Percentiles rank a stretch among this genome's conserved stretches.
Evolutionary conservation across 108 stramenopile genomes (phyloP).

Genomic region (Nitzschia palea): DNA sequence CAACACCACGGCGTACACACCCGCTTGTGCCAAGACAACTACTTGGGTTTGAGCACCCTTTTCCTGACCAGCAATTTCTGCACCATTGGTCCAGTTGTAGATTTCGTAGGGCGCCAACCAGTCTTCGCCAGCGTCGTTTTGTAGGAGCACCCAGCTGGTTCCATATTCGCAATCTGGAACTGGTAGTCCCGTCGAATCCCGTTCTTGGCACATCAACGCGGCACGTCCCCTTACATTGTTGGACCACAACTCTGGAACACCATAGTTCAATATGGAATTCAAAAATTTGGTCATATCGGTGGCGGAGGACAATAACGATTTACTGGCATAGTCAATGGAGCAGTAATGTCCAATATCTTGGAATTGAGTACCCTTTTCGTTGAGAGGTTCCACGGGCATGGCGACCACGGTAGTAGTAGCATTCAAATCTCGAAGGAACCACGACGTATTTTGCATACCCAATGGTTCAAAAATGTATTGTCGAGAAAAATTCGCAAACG

Average conservation of each 20-base stretch:
- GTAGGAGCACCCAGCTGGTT: neutral
- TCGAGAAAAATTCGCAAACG: slow-evolving; percentile 13
- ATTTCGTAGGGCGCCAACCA: neutral
- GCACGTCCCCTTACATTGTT: neutral
- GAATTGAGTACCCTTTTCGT: neutral
- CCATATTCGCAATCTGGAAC: slow-evolving; percentile 18
- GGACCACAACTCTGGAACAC: slow-evolving; percentile 23
- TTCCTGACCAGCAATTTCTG: slow-evolving; percentile 14
- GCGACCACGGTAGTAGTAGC: neutral
- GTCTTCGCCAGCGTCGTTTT: neutral
- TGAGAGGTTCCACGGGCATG: slow-evolving; percentile 10
- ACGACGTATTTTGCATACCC: slow-evolving; percentile 19
- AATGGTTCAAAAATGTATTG: slow-evolving; percentile 26
- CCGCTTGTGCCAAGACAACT: slow-evolving; percentile 18
- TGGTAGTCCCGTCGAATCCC: neutral
- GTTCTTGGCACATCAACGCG: slow-evolving; percentile 10
- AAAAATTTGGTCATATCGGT: slow-evolving; percentile 8
- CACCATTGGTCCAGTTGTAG: slow-evolving; percentile 23
- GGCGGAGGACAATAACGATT: slow-evolving; percentile 14
- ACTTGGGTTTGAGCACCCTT: slow-evolving; percentile 20
- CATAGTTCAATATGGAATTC: slow-evolving; percentile 15
- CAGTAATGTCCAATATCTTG: slow-evolving; percentile 29
- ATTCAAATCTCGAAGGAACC: slow-evolving; percentile 15
- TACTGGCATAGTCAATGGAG: slow-evolving; percentile 28
- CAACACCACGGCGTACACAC: slow-evolving; percentile 18